These are phyloP conservation scores for Lachnellula occidentalis DNA, from an alignment of 2,329 filamentous ascomycete species.

Conservation along the genomic window DNA sequence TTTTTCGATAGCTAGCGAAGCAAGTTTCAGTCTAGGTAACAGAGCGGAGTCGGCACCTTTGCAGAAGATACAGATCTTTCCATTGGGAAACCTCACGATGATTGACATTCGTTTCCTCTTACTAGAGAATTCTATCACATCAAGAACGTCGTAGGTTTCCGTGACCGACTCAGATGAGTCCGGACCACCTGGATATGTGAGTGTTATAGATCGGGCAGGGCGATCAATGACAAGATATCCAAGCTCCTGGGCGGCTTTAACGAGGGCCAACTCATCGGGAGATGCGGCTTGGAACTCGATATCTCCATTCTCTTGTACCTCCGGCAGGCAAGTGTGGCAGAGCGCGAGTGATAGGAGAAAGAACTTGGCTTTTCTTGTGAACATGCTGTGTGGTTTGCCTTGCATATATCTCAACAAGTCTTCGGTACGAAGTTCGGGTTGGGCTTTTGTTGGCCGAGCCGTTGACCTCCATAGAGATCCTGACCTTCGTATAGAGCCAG, in stretches of 20 bases:
- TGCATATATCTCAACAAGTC: conserved; percentile 77
- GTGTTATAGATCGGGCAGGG: conserved; percentile 61
- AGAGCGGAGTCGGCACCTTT: conserved; percentile 88
- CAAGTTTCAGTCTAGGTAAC: conserved; percentile 69
- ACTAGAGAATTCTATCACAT: conserved; percentile 88
- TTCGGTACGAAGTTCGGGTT: conserved; percentile 57
- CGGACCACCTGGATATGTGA: conserved; percentile 32
- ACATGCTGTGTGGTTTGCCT: conserved; percentile 66
- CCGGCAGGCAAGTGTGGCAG: conserved; percentile 87
- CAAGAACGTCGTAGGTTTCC: conserved; percentile 72
- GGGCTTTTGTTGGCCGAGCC: conserved; percentile 33
- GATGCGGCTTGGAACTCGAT: conserved; percentile 85
- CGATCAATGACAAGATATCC: conserved; percentile 73
- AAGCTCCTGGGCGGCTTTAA: conserved; percentile 78
- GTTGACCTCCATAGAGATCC: conserved; percentile 28
- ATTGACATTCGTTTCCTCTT: conserved; percentile 88
- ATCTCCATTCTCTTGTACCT: conserved; percentile 61
- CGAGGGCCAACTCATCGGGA: conserved; percentile 82
- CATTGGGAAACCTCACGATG: conserved; percentile 76
- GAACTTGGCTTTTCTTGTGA: conserved; percentile 72
- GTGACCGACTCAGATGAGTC: conserved; percentile 19
- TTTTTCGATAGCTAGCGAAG: conserved; percentile 71
- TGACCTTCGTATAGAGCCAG: conserved; percentile 19
- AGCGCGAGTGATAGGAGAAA: conserved; percentile 81
- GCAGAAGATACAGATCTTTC: conserved; percentile 75